Conservation (phyloP, 768 basidiomycete genomes). For the Agrocybe chaxingu region DNA sequence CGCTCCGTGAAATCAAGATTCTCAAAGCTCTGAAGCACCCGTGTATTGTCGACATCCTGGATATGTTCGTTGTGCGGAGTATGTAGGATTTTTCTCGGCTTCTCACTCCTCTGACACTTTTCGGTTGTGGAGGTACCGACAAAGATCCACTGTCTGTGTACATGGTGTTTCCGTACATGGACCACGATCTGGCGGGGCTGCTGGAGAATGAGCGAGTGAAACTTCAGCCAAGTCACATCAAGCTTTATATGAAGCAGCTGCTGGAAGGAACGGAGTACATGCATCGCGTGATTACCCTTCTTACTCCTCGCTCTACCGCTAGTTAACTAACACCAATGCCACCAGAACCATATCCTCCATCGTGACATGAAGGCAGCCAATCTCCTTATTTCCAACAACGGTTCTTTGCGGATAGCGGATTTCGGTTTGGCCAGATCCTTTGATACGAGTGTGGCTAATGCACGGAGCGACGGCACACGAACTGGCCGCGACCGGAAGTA, state of each 20-base stretch:
- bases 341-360: constrained; percentile 91
- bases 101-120: not conserved
- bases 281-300: constrained; percentile 68
- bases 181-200: constrained; percentile 94
- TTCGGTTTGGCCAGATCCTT: constrained; percentile 92
- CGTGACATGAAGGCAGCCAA: constrained; percentile 99
- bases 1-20: constrained; percentile 95
- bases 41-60: constrained; percentile 82
- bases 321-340: constrained; percentile 7
- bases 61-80: constrained; percentile 91
- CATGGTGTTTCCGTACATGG: constrained; percentile 99
- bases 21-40: constrained; percentile 86
- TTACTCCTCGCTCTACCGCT: constrained; percentile 1
- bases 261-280: constrained; percentile 96
- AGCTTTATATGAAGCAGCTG: constrained; percentile 93
- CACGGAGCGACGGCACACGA: constrained; percentile 4
- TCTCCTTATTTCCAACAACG: constrained; percentile 85
- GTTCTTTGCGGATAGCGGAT: constrained; percentile 85
- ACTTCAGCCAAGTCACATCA: constrained; percentile 81
- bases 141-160: constrained; percentile 82
- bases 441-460: constrained; percentile 45
- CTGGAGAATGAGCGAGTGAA: constrained; percentile 90
- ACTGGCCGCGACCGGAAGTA: constrained; percentile 64
- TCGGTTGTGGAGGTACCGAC: constrained; percentile 45
- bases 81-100: constrained; percentile 20